phyloP scores from a whole-genome alignment of 352 stramenopile genomes.

The Elongisporangium prolatum region DNA sequence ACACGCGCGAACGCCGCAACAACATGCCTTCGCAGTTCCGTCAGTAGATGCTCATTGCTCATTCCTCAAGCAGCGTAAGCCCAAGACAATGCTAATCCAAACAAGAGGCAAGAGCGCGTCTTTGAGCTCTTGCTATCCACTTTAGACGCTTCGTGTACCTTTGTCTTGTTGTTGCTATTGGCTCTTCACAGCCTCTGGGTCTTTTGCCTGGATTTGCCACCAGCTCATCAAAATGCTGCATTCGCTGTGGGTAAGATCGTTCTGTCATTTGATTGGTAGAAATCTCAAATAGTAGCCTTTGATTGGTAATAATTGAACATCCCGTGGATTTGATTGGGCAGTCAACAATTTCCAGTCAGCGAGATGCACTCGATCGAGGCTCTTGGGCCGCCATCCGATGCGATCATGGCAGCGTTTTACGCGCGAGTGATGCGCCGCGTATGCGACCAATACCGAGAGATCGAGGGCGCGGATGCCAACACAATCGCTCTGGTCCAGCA shows the following conservation, averaged over 20 bases:
- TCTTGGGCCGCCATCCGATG: not conserved
- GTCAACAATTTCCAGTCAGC: not conserved
- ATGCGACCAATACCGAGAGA: slow-evolving; percentile 34
- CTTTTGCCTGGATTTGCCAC: not conserved
- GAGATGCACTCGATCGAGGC: not conserved
- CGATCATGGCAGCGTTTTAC: slow-evolving; percentile 46
- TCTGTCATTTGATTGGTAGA: not conserved
- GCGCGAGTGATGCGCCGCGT: slow-evolving; percentile 53
- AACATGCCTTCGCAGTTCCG: slow-evolving; percentile 54
- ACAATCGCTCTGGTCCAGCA: slow-evolving; percentile 19
- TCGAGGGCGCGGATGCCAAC: slow-evolving; percentile 9
- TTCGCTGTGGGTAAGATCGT: not conserved
- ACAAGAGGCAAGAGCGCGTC: not conserved
- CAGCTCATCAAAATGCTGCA: not conserved
- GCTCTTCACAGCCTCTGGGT: not conserved
- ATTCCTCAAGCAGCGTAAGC: not conserved
- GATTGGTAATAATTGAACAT: not conserved
- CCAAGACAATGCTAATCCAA: not conserved
- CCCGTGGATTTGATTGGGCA: not conserved
- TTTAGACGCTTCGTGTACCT: not conserved
- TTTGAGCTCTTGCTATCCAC: not conserved
- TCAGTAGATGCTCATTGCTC: slow-evolving; percentile 22
- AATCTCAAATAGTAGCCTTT: not conserved
- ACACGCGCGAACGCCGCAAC: slow-evolving; percentile 35
- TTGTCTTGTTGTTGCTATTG: not conserved